A percentile compares a stretch with the other conserved stretches of the same genome.
phyloP scores from a whole-genome alignment of 1,284 basidiomycete genomes.

The Mycena sp. region DNA sequence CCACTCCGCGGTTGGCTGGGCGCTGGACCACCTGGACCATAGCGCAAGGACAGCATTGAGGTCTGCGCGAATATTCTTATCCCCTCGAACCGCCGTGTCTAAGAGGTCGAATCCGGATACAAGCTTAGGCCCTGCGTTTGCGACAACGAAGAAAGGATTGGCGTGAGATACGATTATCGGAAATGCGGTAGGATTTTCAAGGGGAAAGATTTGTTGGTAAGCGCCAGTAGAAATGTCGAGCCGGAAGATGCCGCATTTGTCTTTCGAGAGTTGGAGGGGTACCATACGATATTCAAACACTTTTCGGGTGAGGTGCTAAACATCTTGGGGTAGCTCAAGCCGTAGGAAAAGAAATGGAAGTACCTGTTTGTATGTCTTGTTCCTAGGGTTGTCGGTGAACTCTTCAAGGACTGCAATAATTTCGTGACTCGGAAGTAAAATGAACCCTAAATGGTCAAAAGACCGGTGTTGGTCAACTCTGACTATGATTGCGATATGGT shows the following conservation, averaged over 20 bases:
- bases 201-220: slow-evolving; percentile 7
- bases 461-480: slow-evolving; percentile 12
- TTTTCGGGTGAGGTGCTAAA: neutral
- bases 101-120: neutral
- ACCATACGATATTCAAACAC: slow-evolving; percentile 9
- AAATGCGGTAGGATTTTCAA: neutral
- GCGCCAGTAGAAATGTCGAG: neutral
- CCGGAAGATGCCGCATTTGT: slow-evolving; percentile 6
- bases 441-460: slow-evolving; percentile 1
- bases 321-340: neutral
- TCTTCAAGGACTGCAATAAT: neutral
- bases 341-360: neutral
- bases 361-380: slow-evolving; percentile 13
- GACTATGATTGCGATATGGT: neutral
- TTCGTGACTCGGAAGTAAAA: neutral
- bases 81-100: neutral
- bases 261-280: slow-evolving; percentile 4
- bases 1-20: neutral
- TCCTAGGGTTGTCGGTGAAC: neutral
- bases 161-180: slow-evolving; percentile 10
- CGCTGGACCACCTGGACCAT: neutral
- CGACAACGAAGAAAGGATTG: slow-evolving; percentile 8
- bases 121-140: slow-evolving; percentile 14
- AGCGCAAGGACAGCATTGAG: neutral
- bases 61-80: neutral